Base-by-base conservation (phyloP, 192 early-diverging fungal genomes). In the Backusella parvicylindrica region DNA sequence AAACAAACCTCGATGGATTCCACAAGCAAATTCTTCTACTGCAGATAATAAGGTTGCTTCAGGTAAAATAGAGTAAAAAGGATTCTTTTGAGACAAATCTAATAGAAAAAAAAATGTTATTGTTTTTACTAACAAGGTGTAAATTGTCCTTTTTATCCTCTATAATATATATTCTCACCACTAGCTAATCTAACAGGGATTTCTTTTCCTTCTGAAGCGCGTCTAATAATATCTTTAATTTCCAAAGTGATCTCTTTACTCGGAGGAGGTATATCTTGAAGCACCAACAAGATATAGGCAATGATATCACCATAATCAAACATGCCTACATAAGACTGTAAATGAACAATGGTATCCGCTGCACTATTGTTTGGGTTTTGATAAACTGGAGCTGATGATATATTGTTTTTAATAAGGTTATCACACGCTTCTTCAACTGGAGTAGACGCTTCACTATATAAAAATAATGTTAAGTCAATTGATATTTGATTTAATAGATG, bases 271-370 rank as follows among this genome's bases (percentile, higher is more conserved):
- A 85, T 86, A 53, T 87, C 89, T 60, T 87, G 83, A n/a, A 92
- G 77, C 8, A 89, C 78, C 33, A 92, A 68, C 63, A 96, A 75
- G 1, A 96, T 77, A 79, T 92, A 96, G 0, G 93, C 84, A 72
- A 93, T 92, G 64, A 94, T 77, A 70, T 96, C 95, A 69, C 90
- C 92, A 76, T 92, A 91, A 75, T 96, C 95, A 84, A 96, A 94
- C 92, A 96, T 94, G 47, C 95, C 95, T 15, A 92, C 84, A 78
- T 89, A 96, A 18, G 83, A 81, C 16, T 84, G 86, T 35, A 72
- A 3, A 38, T 70, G 68, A 47, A 70, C 38, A 31, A 70, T 70
- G 0, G 38, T 2, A 15, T 70, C 15, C 5, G 30, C 23, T 12
- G 15, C 6, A 36, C 32, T 31, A n/a, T 31, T 31, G 4, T 23